Base-by-base conservation (phyloP, 306 rosid genomes). In the Arachis hypogaea region DNA sequence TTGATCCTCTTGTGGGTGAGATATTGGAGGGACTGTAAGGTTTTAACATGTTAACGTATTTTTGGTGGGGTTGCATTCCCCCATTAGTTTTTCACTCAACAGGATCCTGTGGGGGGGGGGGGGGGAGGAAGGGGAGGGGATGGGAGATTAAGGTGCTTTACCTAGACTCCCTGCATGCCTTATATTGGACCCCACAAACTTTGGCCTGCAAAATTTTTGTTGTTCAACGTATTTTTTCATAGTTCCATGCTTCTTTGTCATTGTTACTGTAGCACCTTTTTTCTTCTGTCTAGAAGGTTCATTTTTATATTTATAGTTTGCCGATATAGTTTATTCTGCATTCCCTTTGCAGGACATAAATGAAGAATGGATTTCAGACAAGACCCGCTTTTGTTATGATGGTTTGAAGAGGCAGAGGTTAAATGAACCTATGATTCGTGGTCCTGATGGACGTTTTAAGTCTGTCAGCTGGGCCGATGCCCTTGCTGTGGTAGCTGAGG, bases 301-400 rank as follows among this genome's bases (percentile, higher is more conserved):
- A 59, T 18, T 40, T 63, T 59, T 75, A 22, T 46, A 11, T 55
- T 16, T 16, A 5, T 43, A 36, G 47, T 51, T 74, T 56, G 63
- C 9, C 72, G 16, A 64, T 44, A 59, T 52, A 54, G 69, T 59
- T 59, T 52, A 59, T 59, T 67, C 72, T 49, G 63, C 72, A 77
- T 78, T 61, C 44, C 63, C 12, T 29, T 66, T 78, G 73, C 86
- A 95, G 99, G 98, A 92, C 81, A 90, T 95, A 78, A 95, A 95
- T 83, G 99, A 95, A 82, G 99, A 95, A 79, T 95, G 99, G 98
- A 95, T 95, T 83, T 95, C 99, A 46, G 99, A 95, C 82, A 95
- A 95, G 82, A 95, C 98, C 78, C 98, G 98, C 52, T 95, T 95
- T 63, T 90, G 93, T 69, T 95, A 92, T 85, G 99, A 95, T 74